Evolutionary conservation across 176 grass and related monocot species (phyloP).

Genomic region (Oryza coarctata): DNA sequence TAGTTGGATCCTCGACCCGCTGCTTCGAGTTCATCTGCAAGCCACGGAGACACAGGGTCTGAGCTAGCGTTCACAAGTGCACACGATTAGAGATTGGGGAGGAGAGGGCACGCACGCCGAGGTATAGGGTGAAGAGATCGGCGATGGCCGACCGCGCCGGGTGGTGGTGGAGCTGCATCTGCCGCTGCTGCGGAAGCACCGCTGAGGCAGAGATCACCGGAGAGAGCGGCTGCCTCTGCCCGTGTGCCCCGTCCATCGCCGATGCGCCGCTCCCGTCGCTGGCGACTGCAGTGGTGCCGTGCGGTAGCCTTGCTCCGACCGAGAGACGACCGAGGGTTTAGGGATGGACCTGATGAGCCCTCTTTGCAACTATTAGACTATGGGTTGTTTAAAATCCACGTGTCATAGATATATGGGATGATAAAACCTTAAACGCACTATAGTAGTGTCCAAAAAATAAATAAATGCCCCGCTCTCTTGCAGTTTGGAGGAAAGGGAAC

Average conservation of each 20-base stretch:
- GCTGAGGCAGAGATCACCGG: conserved; percentile 40
- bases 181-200: conserved; percentile 38
- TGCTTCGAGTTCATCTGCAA: conserved; percentile 84
- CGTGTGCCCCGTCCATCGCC: conserved; percentile 41
- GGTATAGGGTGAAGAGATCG: conserved; percentile 96
- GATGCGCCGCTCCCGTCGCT: conserved; percentile 9
- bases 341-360: background rate
- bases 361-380: no score
- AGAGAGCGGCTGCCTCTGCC: conserved; percentile 52
- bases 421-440: no score
- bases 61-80: background rate
- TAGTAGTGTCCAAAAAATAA: no score
- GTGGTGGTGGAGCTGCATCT: conserved; percentile 68
- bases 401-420: no score
- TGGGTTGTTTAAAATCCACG: no score
- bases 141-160: conserved; percentile 61
- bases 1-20: conserved; percentile 63
- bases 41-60: conserved; percentile 24
- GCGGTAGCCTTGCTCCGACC: background rate
- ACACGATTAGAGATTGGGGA: background rate
- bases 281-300: conserved; percentile 24
- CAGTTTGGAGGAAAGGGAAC: background rate
- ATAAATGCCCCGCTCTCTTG: no score
- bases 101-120: conserved; percentile 58
- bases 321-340: conserved; percentile 30